phyloP scores from a whole-genome alignment of 2,329 filamentous ascomycete genomes.

The Epichloe scottii region DNA sequence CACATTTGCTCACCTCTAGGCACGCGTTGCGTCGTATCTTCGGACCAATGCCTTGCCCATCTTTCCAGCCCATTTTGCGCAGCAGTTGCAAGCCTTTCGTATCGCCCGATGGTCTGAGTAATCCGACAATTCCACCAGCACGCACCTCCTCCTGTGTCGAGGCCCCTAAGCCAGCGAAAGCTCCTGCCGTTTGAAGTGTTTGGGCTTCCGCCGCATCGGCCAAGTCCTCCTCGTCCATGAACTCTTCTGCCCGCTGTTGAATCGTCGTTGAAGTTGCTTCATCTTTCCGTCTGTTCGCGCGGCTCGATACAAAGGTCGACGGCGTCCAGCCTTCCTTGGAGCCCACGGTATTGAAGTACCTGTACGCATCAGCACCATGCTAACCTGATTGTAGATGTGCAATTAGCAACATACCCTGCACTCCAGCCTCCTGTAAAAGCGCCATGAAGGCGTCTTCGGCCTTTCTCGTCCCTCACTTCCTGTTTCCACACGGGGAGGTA shows the following conservation, averaged over 20 bases:
- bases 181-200: constrained; percentile 57
- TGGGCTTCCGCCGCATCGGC: constrained; percentile 72
- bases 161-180: constrained; percentile 65
- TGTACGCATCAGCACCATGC: constrained; percentile 20
- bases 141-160: constrained; percentile 42
- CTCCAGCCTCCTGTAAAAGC: constrained; percentile 96
- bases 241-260: constrained; percentile 69
- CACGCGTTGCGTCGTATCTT: constrained; percentile 66
- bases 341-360: constrained; percentile 95
- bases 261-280: constrained; percentile 27
- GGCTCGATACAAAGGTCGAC: constrained; percentile 81
- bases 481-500: constrained; percentile 98
- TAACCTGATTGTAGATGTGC: background rate
- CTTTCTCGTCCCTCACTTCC: constrained; percentile 86
- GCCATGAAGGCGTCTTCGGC: constrained; percentile 81
- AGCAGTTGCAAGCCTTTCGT: constrained; percentile 80
- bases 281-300: constrained; percentile 63
- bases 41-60: constrained; percentile 84
- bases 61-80: constrained; percentile 89
- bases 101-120: constrained; percentile 62
- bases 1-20: constrained; percentile 35
- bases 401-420: constrained; percentile 59
- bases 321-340: constrained; percentile 98
- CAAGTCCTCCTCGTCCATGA: constrained; percentile 96
- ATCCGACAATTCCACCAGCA: constrained; percentile 48